phyloP scores from a whole-genome alignment of 306 rosid species.

The Quercus berberidifolia region DNA sequence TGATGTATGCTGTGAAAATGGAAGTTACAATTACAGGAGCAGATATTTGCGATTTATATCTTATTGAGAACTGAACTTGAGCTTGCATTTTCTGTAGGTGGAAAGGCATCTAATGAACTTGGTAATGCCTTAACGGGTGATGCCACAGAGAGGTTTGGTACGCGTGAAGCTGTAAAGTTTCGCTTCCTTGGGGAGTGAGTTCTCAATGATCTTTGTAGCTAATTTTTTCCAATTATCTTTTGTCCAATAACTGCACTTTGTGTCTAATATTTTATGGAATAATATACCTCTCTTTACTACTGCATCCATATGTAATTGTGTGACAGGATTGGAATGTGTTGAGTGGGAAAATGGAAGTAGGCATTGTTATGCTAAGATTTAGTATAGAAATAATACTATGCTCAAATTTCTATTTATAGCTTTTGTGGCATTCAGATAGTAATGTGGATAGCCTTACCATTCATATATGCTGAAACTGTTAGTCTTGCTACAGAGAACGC shows the following conservation, averaged over 20 bases:
- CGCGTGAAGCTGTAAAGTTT: constrained; percentile 62
- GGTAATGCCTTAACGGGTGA: constrained; percentile 38
- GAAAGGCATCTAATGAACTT: constrained; percentile 33
- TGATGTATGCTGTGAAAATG: neutral
- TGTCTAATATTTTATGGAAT: neutral
- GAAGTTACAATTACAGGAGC: constrained; percentile 1
- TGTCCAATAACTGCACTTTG: neutral
- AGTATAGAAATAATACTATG: neutral
- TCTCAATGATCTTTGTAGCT: neutral
- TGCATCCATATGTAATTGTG: neutral
- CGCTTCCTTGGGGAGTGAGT: constrained; percentile 72
- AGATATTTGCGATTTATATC: neutral
- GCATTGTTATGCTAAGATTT: neutral
- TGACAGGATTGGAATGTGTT: neutral
- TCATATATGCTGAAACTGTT: constrained; percentile 7
- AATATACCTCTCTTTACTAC: neutral
- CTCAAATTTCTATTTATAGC: neutral
- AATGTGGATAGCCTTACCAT: neutral
- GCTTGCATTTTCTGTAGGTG: constrained; percentile 36
- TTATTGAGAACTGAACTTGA: constrained; percentile 14
- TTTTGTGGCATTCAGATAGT: neutral
- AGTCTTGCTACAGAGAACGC: constrained; percentile 46
- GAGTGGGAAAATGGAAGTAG: neutral
- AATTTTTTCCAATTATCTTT: neutral
- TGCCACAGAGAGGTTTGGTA: constrained; percentile 61